A percentile compares a stretch with the other conserved stretches of the same genome.
These are phyloP conservation scores for Zalaria sp. DNA, from an alignment of 2,329 filamentous ascomycete genomes.

Conservation along the genomic window DNA sequence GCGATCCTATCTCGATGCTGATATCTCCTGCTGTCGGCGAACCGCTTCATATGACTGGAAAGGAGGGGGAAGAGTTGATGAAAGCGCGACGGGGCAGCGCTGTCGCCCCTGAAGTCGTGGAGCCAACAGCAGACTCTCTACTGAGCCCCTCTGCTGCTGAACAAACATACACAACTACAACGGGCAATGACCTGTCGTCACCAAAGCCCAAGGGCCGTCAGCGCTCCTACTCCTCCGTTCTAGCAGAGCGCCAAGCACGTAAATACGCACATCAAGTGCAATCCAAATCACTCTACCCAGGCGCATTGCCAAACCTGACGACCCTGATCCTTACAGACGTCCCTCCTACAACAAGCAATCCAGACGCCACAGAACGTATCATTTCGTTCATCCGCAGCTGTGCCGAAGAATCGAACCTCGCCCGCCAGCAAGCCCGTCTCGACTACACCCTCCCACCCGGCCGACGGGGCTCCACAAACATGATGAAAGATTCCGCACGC, in stretches of 20 bases:
- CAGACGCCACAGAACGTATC: constrained; percentile 30
- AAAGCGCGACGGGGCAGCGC: constrained; percentile 25
- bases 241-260: constrained; percentile 13
- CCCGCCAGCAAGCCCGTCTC: constrained; percentile 36
- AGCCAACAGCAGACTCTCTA: constrained; percentile 7
- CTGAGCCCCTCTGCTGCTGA: constrained; percentile 10
- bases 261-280: constrained; percentile 11
- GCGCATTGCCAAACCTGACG: constrained; percentile 38
- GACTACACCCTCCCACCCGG: constrained; percentile 47
- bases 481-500: constrained; percentile 27
- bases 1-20: constrained; percentile 19
- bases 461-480: constrained; percentile 29
- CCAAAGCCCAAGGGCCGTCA: constrained; percentile 5
- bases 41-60: constrained; percentile 4
- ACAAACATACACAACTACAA: constrained; percentile 6
- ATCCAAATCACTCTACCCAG: constrained; percentile 33
- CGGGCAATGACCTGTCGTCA: constrained; percentile 1
- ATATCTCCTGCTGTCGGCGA: constrained; percentile 21
- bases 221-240: constrained; percentile 16
- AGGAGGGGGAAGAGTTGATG: constrained; percentile 6
- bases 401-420: constrained; percentile 39
- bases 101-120: constrained; percentile 32
- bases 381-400: constrained; percentile 42
- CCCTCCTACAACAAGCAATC: constrained; percentile 21
- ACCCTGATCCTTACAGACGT: constrained; percentile 44